Evolutionary conservation across 2,329 filamentous ascomycete species (phyloP), one percentile per base, ranked within the genome.

Genomic region (Tolypocladium sp.): DNA sequence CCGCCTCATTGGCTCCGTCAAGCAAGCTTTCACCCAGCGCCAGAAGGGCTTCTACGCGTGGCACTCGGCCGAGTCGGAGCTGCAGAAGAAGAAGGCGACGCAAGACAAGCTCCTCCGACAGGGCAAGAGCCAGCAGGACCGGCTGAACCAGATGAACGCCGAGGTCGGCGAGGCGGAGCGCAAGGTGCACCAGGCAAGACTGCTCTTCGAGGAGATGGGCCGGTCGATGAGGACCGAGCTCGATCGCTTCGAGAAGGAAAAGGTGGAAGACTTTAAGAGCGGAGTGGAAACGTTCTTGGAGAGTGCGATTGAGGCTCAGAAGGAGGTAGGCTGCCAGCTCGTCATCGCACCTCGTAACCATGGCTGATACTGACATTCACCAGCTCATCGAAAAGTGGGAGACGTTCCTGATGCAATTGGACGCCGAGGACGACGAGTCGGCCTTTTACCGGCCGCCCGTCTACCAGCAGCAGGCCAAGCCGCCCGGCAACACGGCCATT

Each of bases 251-350:
- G 94, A 99, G 77, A 85, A 84, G 67, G 94, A 99, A 76, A 99
- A 99, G 79, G 94, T 99, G 3, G 94, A 99, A 71, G 94, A 99
- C 71, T 99, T 99, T 75, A 99, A 99, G 80, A 94, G 90, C 63
- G 93, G 92, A 0, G 92, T 99, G 2, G 94, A 99, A 78, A 99
- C 94, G 1, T 99, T 96, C 75, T 75, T 99, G 67, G 94, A 99
- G 78, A 92, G 94, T 69, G 91, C 94, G 4, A 92, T 99, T 4
- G 94, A 99, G 76, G 94, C 93, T 58, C 94, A 99, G 77, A 99
- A 99, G 76, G 94, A 99, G 87, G 93, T 94, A 72, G 74, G 84
- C 30, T 22, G 57, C 54, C 22, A 33, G 10, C 49, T n/a, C 30
- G 30, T 38, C 20, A 2, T 37, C 25, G n/a, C 35, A 30, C 20